Conservation (phyloP, 2,329 filamentous ascomycete species). For the Cladosporium sp. region DNA sequence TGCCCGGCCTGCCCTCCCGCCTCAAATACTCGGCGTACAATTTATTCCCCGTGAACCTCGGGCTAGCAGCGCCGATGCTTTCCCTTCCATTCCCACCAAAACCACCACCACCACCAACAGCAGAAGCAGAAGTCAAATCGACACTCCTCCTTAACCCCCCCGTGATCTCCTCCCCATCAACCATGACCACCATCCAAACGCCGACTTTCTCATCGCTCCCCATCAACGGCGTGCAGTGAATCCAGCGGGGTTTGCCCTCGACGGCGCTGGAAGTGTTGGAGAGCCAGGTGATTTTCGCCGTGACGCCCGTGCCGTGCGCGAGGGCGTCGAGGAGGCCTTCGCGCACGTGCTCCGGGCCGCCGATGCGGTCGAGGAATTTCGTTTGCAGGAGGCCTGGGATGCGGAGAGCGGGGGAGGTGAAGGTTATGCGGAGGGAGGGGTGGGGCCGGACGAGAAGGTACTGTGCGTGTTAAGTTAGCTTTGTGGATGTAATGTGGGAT, state of each 20-base stretch:
- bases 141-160: conserved; percentile 21
- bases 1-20: conserved; percentile 23
- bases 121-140: background rate
- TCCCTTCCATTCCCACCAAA: conserved; percentile 4
- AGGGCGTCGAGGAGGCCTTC: conserved; percentile 38
- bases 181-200: conserved; percentile 46
- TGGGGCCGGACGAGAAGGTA: conserved; percentile 63
- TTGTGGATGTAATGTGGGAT: background rate
- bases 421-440: conserved; percentile 62
- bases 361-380: conserved; percentile 41
- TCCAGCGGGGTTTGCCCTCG: conserved; percentile 35
- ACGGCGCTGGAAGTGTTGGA: conserved; percentile 12
- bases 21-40: conserved; percentile 35
- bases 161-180: conserved; percentile 35
- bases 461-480: conserved; percentile 25
- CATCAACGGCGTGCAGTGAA: conserved; percentile 42
- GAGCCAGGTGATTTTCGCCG: conserved; percentile 41
- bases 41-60: conserved; percentile 25
- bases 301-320: conserved; percentile 35
- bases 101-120: background rate
- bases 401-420: conserved; percentile 62
- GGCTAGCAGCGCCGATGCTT: conserved; percentile 15
- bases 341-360: conserved; percentile 34
- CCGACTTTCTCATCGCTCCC: conserved; percentile 40
- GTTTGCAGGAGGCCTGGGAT: conserved; percentile 60